phyloP scores from a whole-genome alignment of 2,329 filamentous ascomycete genomes.

The Exophiala bonariae region DNA sequence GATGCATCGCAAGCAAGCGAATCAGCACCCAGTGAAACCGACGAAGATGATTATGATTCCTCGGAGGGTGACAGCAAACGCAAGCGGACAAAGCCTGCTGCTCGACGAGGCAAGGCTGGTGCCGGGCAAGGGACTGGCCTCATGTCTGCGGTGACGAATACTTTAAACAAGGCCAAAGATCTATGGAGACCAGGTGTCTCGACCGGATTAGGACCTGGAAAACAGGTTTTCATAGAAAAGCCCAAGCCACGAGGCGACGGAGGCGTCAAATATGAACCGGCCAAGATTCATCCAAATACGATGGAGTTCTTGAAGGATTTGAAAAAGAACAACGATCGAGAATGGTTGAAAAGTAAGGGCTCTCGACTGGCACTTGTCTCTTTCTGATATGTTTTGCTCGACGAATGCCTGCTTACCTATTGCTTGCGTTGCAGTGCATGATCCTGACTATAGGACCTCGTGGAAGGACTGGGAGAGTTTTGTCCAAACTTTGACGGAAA shows the following conservation, averaged over 20 bases:
- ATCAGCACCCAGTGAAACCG: conserved; percentile 33
- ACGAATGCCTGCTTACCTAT: neutral
- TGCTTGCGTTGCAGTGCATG: conserved; percentile 59
- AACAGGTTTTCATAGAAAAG: conserved; percentile 62
- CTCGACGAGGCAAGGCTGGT: no score
- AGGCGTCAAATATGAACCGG: conserved; percentile 56
- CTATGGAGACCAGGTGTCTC: conserved; percentile 59
- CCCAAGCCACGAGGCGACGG: conserved; percentile 63
- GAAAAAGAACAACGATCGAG: conserved; percentile 60
- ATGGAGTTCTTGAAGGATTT: conserved; percentile 61
- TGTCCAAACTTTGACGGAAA: conserved; percentile 69
- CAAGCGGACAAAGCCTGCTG: conserved; percentile 18
- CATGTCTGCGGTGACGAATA: conserved; percentile 27
- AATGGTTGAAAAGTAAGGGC: conserved; percentile 62
- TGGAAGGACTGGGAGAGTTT: conserved; percentile 81
- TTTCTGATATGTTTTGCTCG: neutral
- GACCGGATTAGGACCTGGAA: conserved; percentile 58
- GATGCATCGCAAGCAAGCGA: conserved; percentile 33
- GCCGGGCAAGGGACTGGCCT: conserved; percentile 14
- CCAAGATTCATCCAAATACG: conserved; percentile 64
- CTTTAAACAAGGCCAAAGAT: conserved; percentile 44
- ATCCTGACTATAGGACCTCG: conserved; percentile 74
- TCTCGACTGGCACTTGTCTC: neutral
- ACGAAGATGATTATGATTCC: conserved; percentile 32
- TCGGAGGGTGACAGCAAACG: conserved; percentile 26